Evolutionary conservation across 2,329 filamentous ascomycete species (phyloP).

Genomic region (Venturiaceae sp.): DNA sequence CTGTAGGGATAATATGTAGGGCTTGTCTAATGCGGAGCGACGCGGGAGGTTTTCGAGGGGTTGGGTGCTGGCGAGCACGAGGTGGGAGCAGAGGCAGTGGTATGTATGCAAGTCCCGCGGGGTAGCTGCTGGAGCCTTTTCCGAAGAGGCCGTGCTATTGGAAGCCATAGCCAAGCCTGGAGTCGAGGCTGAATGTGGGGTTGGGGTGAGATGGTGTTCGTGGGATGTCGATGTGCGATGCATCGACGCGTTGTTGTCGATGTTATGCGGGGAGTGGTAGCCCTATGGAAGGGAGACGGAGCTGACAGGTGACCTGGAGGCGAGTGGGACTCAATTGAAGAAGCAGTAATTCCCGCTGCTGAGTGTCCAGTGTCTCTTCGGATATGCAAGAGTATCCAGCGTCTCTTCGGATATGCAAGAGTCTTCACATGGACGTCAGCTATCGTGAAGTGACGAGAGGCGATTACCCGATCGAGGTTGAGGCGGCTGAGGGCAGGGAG

Average conservation of each 20-base stretch:
- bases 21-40: slow-evolving; percentile 42
- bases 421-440: too few species aligned
- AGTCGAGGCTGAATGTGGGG: background rate
- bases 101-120: slow-evolving; percentile 38
- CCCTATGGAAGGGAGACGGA: too few species aligned
- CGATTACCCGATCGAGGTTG: too few species aligned
- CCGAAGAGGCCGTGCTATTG: background rate
- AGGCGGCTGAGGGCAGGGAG: too few species aligned
- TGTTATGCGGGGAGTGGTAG: too few species aligned
- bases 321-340: too few species aligned
- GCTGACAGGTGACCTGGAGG: too few species aligned
- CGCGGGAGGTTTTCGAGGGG: slow-evolving; percentile 42
- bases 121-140: background rate
- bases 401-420: too few species aligned
- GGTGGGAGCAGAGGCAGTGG: slow-evolving; percentile 57
- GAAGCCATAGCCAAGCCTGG: background rate
- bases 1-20: slow-evolving; percentile 46
- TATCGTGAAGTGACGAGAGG: too few species aligned
- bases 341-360: too few species aligned
- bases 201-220: background rate
- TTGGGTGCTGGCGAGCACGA: slow-evolving; percentile 51
- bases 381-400: too few species aligned
- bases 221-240: background rate
- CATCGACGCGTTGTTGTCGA: background rate
- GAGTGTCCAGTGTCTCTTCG: too few species aligned